Base-by-base conservation (phyloP, 2,329 filamentous ascomycete species). In the Talaromyces rugulosus region DNA sequence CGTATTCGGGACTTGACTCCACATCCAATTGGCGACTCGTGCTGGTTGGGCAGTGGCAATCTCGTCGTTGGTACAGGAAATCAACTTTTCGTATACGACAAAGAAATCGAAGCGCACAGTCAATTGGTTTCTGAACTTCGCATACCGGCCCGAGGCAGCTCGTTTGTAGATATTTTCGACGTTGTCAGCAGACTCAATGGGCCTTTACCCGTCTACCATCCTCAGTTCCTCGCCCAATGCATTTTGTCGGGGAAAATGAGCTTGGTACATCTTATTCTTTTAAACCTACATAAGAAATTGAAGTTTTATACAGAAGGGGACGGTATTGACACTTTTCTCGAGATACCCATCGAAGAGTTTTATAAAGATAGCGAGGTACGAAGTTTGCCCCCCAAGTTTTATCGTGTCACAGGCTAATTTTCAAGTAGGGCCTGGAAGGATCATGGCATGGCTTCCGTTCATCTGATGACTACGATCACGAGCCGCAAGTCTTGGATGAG, bases 21-120 rank as follows among this genome's bases (percentile, higher is more conserved):
- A 31, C 91, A 96, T 73, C 90, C 92, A 0, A 96, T 97, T 57
- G 93, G 92, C 2, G 93, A 97, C 72, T 96, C 92, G 0, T 91
- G 91, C 16, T 99, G 95, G 95, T 80, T 97, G 12, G 87, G 88
- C 31, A 88, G 90, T 69, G 94, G 93, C 0, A 88, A 93, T 69
- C 82, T 99, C 12, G 88, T 96, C 5, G 88, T 98, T 61, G 93
- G 92, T 0, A 87, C 92, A 7, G 95, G 95, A 0, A 96, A 96
- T 71, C 93, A 97, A 71, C 81, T 99, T 12, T 93, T 96, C 72
- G 82, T 96, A 6, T 89, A 93, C 71, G 90, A 91, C 68, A 87
- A 93, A 63, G 81, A 85, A n/a, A 86, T 96, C 28, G 84, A 88
- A 60, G 80, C 85, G 5, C 83, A 83, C 0, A 84, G 87, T 63